These are phyloP conservation scores for Fusarium pilosicola DNA, from an alignment of 2,329 filamentous ascomycete genomes.

Conservation along the genomic window DNA sequence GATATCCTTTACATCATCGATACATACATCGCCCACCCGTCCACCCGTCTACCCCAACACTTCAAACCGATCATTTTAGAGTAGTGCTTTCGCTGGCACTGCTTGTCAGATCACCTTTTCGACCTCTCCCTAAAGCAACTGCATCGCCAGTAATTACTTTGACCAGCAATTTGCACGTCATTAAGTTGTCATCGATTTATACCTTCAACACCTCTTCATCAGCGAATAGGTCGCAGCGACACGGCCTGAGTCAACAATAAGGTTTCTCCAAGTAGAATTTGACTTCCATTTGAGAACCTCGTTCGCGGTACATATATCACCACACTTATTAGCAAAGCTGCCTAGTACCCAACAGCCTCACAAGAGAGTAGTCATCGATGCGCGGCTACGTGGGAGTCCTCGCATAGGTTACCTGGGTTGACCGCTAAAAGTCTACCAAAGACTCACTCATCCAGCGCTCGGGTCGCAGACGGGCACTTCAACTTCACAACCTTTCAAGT, in stretches of 20 bases:
- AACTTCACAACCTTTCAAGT: background rate
- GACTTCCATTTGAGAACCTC: background rate
- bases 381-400: conserved; percentile 3
- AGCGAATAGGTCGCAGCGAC: background rate
- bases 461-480: background rate
- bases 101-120: background rate
- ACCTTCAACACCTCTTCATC: background rate
- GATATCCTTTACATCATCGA: background rate
- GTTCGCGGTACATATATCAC: background rate
- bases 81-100: background rate
- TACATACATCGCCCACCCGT: conserved; percentile 18
- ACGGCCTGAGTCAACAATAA: conserved; percentile 2
- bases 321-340: background rate
- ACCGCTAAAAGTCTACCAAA: conserved; percentile 1
- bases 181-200: background rate
- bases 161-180: background rate
- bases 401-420: conserved; percentile 1
- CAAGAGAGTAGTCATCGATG: conserved; percentile 8
- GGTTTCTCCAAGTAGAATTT: background rate
- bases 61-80: background rate
- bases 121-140: background rate
- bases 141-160: background rate
- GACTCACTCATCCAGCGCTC: background rate
- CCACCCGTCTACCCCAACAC: background rate
- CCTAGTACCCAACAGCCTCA: background rate